Base-by-base conservation (phyloP, 805 yeast species). In the Wickerhamomyces subpelliculosus region DNA sequence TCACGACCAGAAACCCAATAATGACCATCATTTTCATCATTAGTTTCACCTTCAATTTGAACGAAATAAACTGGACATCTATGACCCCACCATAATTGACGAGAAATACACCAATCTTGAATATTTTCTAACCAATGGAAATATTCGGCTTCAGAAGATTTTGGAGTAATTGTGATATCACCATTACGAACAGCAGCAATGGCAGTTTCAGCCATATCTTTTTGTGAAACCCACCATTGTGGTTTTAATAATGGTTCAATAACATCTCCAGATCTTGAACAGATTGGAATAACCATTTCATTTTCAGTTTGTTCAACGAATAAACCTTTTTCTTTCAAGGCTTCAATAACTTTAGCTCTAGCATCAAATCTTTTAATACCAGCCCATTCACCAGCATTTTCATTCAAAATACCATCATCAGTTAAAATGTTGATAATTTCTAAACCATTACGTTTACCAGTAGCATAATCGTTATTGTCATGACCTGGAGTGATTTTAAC, bases 21-120 rank as follows among this genome's bases (percentile, higher is more conserved):
- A 27, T 72, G 65, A 49, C 81, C 84, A 58, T 80, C 83, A 49
- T 77, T 75, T 41, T 73, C 80, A 44, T 64, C 65, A 32, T 60
- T 55, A 31, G 51, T 54, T 53, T 75, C 72, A 41, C 90, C 94
- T 55, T 86, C 95, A 40, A 90, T 68, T 39, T 73, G 69, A 43
- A 88, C 86, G 51, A 86, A 85, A 68, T 93, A 93, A 31, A 85
- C 95, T 21, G 98, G 98, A 65, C 96, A 85, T 68, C 97, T 80
- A 69, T 93, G 98, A 49, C 98, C 98, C 94, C 94, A 84, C 95
- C 95, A 85, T 38, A 78, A 60, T 63, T 78, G 84, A 67, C 98
- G 84, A 17, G 97, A 93, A 46, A 93, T 87, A 79, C 98, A 93
- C 98, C 98, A 93, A 67, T 93, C 98, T 69, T 93, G 97, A 49